Base-by-base conservation (phyloP, 139 green algal genomes). In the Tetraselmis striata region DNA sequence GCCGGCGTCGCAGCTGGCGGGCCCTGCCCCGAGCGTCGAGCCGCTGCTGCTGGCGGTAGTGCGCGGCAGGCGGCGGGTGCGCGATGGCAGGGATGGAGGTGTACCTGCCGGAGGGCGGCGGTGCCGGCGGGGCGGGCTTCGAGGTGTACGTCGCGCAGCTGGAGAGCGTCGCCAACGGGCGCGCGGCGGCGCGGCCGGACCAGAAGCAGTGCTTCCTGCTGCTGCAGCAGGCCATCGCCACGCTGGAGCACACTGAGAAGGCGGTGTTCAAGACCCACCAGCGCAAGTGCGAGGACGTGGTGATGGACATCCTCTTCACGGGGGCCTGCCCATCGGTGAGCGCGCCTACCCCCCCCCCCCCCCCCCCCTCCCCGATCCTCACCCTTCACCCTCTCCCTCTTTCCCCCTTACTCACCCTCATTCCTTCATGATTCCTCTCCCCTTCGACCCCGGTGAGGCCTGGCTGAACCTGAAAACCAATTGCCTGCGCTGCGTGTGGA, bases 151-250 rank as follows among this genome's bases (percentile, higher is more conserved):
- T 67, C 11, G 45, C 45, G 5, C 45, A 67, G 45, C 45, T 67
- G 11, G 45, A 67, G 45, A 25, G 11, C 45, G 18, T 67, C 45
- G 45, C 45, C 11, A 67, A 67, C 5, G 45, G 45, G 45, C 5
- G 45, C 77, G 75, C 27, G 83, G 83, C 58, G 79, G 78, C 79
- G 87, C 58, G 77, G 85, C 74, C 30, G 94, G 85, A 77, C 82
- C 77, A 1, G 82, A 77, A 11, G 83, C 86, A 84, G 84, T 93
- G 28, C 84, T 93, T 92, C 58, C 87, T 93, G 77, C 87, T 97
- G 59, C 85, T 97, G 78, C 94, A 95, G 28, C 96, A 96, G 87
- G 79, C 96, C 59, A 82, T 89, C 30, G 82, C 87, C 0, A 92
- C 90, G 0, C 90, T 97, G 25, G 86, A 89, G 26, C 82, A 84